Evolutionary conservation across 1,284 basidiomycete genomes (phyloP).

Genomic region (Prillingera fragicola): DNA sequence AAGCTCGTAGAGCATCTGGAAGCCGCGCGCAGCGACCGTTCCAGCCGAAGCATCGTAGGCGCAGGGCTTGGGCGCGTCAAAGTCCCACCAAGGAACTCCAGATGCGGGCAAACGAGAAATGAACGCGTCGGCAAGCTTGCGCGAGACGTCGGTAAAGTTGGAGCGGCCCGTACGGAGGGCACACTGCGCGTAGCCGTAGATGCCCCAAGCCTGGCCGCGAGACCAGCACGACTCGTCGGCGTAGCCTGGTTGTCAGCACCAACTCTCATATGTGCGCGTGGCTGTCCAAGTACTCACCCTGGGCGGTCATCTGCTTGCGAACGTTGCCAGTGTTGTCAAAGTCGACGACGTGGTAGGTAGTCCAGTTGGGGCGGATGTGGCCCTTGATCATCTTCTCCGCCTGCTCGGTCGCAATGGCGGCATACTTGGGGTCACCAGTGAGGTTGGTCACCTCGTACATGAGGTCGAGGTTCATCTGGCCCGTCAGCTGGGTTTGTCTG

Average conservation of each 20-base stretch:
- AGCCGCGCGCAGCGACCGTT: constrained; percentile 29
- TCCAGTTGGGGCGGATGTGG: constrained; percentile 29
- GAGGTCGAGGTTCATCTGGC: constrained; percentile 39
- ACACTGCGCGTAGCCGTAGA: constrained; percentile 39
- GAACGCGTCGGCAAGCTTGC: constrained; percentile 33
- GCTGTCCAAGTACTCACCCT: constrained; percentile 22
- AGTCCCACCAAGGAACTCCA: constrained; percentile 41
- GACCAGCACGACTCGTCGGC: constrained; percentile 32
- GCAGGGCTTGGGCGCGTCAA: constrained; percentile 32
- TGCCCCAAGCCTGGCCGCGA: constrained; percentile 39
- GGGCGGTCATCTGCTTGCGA: constrained; percentile 21
- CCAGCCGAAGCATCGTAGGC: constrained; percentile 38
- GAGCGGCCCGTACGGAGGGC: constrained; percentile 32
- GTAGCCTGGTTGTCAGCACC: constrained; percentile 17
- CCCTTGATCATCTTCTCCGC: constrained; percentile 24
- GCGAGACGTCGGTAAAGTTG: constrained; percentile 29
- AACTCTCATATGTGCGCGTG: not conserved
- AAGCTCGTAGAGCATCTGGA: constrained; percentile 31
- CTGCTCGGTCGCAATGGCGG: constrained; percentile 27
- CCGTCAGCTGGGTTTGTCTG: too few relatives aligned
- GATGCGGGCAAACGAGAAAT: constrained; percentile 23
- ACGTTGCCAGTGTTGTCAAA: constrained; percentile 18
- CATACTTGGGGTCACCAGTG: constrained; percentile 29
- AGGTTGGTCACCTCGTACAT: constrained; percentile 31
- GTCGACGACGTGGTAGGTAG: constrained; percentile 37